Conservation (phyloP, 2,329 filamentous ascomycete genomes). For the Xylariaceae sp. region DNA sequence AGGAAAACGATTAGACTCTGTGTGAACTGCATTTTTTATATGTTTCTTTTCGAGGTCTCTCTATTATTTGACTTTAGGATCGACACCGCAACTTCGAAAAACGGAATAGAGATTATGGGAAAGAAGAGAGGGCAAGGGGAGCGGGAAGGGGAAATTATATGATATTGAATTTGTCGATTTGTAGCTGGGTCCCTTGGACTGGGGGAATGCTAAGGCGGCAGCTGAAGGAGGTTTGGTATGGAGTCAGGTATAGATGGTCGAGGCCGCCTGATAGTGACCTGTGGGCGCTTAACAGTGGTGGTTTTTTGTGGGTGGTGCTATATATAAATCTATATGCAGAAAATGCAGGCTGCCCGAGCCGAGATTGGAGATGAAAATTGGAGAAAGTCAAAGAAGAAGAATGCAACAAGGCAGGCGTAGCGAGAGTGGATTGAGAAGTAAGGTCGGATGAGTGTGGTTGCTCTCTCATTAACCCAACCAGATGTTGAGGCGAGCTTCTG, state of each 20-base stretch:
- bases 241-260: constrained; percentile 20
- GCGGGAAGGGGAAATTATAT: constrained; percentile 11
- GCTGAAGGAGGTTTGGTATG: constrained; percentile 19
- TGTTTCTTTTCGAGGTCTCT: not conserved
- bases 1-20: constrained; percentile 24
- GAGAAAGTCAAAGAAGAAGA: constrained; percentile 11
- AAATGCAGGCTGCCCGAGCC: constrained; percentile 30
- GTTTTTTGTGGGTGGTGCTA: constrained; percentile 13
- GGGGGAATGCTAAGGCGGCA: constrained; percentile 23
- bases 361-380: constrained; percentile 23
- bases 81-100: constrained; percentile 3
- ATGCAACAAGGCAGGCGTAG: constrained; percentile 10
- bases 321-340: constrained; percentile 24
- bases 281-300: constrained; percentile 30
- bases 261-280: constrained; percentile 19
- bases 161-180: constrained; percentile 13
- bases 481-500: too few relatives aligned
- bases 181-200: constrained; percentile 13
- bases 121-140: constrained; percentile 1
- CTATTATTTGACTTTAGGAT: not conserved
- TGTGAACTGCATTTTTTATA: constrained; percentile 27
- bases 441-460: too few relatives aligned
- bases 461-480: too few relatives aligned
- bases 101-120: constrained; percentile 8
- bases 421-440: constrained; percentile 10